phyloP scores from a whole-genome alignment of 108 stramenopile genomes.

The Hondaea fermentalgiana region DNA sequence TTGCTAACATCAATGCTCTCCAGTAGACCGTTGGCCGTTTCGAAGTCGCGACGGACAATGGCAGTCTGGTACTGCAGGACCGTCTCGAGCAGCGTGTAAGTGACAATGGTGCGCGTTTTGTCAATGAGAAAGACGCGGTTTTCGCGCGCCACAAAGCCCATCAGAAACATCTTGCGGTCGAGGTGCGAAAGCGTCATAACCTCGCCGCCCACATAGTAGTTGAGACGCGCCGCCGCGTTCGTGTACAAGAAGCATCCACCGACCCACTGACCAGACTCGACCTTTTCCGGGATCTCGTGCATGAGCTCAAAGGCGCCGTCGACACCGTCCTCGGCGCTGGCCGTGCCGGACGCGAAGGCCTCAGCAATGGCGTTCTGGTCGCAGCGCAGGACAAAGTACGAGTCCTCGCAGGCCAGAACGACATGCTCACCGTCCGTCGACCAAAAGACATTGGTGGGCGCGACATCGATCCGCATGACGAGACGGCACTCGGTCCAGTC shows the following conservation, averaged over 20 bases:
- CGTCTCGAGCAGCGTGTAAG: conserved; percentile 79
- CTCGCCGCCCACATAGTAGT: conserved; percentile 95
- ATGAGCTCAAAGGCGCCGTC: conserved; percentile 88
- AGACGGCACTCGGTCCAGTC: conserved; percentile 91
- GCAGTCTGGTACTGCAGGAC: conserved; percentile 97
- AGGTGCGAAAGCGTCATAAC: conserved; percentile 92
- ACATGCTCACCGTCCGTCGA: conserved; percentile 84
- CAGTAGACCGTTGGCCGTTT: conserved; percentile 85
- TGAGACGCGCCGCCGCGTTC: conserved; percentile 74
- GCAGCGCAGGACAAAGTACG: conserved; percentile 79
- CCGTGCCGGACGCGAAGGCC: conserved; percentile 68
- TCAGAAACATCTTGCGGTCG: conserved; percentile 63
- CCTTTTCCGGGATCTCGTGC: conserved; percentile 78
- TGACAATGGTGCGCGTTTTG: conserved; percentile 75
- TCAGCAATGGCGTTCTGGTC: conserved; percentile 66
- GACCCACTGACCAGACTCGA: conserved; percentile 92
- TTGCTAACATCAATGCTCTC: conserved; percentile 75
- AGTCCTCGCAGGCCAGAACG: conserved; percentile 76
- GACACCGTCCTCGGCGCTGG: conserved; percentile 83
- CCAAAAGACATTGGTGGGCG: conserved; percentile 70
- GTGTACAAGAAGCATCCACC: conserved; percentile 98
- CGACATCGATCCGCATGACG: conserved; percentile 87
- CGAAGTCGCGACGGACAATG: conserved; percentile 97
- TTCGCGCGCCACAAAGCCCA: conserved; percentile 96
- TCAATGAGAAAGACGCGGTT: conserved; percentile 91